Evolutionary conservation across 257 asterid genomes (phyloP), one percentile per base, ranked within the genome.

Genomic region (Ajuga chamaepitys): DNA sequence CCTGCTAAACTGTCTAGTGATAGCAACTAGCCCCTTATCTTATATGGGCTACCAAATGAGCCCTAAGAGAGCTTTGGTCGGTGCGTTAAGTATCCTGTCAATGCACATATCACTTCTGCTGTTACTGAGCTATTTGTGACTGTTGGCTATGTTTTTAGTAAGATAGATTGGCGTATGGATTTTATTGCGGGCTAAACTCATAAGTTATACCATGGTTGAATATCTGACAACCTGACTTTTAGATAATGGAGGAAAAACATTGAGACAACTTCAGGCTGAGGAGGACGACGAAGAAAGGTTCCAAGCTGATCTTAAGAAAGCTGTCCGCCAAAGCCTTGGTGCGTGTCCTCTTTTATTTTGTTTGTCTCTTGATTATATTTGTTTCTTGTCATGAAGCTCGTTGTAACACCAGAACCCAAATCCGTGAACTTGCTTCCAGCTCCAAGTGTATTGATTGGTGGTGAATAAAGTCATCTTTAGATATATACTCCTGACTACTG

Each of bases 241-340:
- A 80, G 95, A 83, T 74, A 80, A 67, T 73, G 93, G 77, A 75
- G 76, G 82, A 32, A 85, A 86, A 75, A 77, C 89, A 58, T 76
- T 82, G 82, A 76, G 86, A 55, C 88, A 85, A 66, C 84, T 83
- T 75, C 89, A 80, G 78, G 89, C 78, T 9, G 98, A 85, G 78
- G 93, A 85, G 25, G 96, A 89, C 18, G 95, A 82, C 52, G 97
- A 93, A 77, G 96, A 89, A 79, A 85, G 96, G 86, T 93, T 89
- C 76, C 97, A 87, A 78, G 94, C 88, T 18, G 98, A 93, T 76
- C 88, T 93, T 71, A 73, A 87, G 81, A 87, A 78, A 75, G 98
- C 98, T 61, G 91, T 87, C 22, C 89, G 68, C 72, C 94, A 87
- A 79, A 93, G 98, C 74, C 91, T 93, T 60, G 98, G 98, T 93